These are phyloP conservation scores for Candida easanensis DNA, from an alignment of 805 yeast genomes.

Conservation along the genomic window DNA sequence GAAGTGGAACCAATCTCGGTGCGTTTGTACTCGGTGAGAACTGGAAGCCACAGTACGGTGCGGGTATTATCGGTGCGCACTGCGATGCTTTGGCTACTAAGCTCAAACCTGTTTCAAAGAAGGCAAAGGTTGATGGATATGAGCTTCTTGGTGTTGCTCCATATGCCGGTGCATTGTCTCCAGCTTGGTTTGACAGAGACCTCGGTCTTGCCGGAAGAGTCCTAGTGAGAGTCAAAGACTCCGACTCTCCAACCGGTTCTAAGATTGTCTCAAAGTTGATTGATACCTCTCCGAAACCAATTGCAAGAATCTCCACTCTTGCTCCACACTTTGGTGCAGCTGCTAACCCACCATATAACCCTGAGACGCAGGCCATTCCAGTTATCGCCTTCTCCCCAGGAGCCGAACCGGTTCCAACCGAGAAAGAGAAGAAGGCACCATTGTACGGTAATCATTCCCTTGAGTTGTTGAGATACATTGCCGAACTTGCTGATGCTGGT, in stretches of 20 bases:
- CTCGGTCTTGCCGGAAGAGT: constrained; percentile 82
- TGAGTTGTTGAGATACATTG: constrained; percentile 63
- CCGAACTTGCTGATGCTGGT: constrained; percentile 54
- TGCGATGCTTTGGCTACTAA: constrained; percentile 67
- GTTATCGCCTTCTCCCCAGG: constrained; percentile 56
- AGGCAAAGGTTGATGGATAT: constrained; percentile 64
- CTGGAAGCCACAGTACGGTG: constrained; percentile 64
- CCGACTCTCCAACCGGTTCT: constrained; percentile 26
- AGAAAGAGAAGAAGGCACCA: constrained; percentile 61
- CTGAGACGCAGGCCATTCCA: constrained; percentile 77
- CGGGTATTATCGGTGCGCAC: constrained; percentile 73
- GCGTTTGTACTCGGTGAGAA: constrained; percentile 69
- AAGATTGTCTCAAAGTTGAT: constrained; percentile 44
- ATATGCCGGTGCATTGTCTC: constrained; percentile 67
- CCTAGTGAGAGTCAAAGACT: constrained; percentile 42
- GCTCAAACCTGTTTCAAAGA: constrained; percentile 70
- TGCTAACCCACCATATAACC: constrained; percentile 67
- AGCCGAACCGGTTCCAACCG: constrained; percentile 46
- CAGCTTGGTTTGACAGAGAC: constrained; percentile 82
- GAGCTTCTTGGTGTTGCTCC: constrained; percentile 82
- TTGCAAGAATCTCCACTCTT: constrained; percentile 79
- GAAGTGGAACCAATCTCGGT: constrained; percentile 65
- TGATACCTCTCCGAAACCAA: constrained; percentile 61
- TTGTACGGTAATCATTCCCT: constrained; percentile 67
- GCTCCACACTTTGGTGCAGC: constrained; percentile 86